Evolutionary conservation across 164 flowering plant genomes (phyloP).

Genomic region (Akebia trifoliata): DNA sequence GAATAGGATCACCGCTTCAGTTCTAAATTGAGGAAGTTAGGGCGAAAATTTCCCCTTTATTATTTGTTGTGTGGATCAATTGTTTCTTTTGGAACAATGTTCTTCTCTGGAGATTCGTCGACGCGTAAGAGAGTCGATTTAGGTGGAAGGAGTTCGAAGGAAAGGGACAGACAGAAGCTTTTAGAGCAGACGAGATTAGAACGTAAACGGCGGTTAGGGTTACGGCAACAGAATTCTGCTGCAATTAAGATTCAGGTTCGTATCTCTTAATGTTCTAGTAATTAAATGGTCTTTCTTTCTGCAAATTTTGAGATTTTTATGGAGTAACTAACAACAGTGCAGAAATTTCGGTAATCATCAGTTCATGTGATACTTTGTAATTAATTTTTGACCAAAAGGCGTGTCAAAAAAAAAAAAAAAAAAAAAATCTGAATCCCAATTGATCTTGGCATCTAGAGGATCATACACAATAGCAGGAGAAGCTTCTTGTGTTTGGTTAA

Average conservation of each 20-base stretch:
- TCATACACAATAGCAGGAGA: too few species aligned
- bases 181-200: constrained; percentile 79
- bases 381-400: too few species aligned
- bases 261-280: background rate
- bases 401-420: too few species aligned
- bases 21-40: too few species aligned
- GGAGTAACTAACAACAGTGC: too few species aligned
- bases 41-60: background rate
- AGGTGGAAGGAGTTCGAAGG: constrained; percentile 92
- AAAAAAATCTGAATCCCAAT: too few species aligned
- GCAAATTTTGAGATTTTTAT: background rate
- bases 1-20: too few species aligned
- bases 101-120: constrained; percentile 78
- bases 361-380: too few species aligned
- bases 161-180: constrained; percentile 83
- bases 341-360: too few species aligned
- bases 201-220: constrained; percentile 53
- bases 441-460: too few species aligned
- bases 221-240: constrained; percentile 61
- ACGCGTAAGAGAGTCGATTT: constrained; percentile 86
- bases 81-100: constrained; percentile 34
- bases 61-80: background rate
- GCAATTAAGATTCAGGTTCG: constrained; percentile 82
- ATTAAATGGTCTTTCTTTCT: background rate
- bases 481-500: too few species aligned